Percentiles rank a stretch among this genome's conserved stretches.
Conservation (phyloP, 495 filamentous ascomycete species). For the Penicillium bovifimosum region DNA sequence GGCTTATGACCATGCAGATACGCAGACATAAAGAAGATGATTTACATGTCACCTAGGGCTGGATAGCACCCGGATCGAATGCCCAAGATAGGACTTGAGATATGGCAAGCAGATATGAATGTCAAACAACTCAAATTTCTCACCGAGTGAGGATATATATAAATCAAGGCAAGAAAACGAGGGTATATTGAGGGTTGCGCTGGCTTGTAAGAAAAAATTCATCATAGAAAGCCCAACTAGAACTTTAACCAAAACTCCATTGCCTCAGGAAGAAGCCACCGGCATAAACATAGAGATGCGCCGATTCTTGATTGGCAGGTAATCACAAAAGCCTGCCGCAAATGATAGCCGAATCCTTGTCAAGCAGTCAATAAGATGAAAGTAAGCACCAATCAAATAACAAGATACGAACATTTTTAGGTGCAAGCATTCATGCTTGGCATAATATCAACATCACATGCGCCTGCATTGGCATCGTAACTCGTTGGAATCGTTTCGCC, state of each 20-base stretch:
- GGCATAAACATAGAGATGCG: not conserved
- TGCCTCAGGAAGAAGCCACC: not conserved
- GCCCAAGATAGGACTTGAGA: not conserved
- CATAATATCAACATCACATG: not conserved
- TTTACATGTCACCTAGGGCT: too few species aligned
- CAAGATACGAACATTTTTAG: not conserved
- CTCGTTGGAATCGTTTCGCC: not conserved
- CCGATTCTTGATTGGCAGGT: not conserved
- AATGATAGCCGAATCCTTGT: not conserved
- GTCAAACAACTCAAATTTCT: not conserved
- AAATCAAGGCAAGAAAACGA: not conserved
- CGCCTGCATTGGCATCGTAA: not conserved
- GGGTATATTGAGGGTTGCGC: slow-evolving; percentile 1
- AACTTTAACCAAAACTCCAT: not conserved
- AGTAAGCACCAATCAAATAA: not conserved
- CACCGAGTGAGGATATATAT: not conserved
- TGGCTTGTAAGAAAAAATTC: not conserved
- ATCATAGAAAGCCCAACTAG: not conserved
- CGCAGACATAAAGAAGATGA: too few species aligned
- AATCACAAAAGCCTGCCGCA: not conserved
- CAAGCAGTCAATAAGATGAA: not conserved
- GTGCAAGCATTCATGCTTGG: not conserved
- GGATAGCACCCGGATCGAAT: too few species aligned
- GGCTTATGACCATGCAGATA: not conserved
- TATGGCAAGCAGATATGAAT: not conserved